Evolutionary conservation across 768 basidiomycete genomes (phyloP), one percentile per base, ranked within the genome.

Genomic region (Pleurotus cornucopiae): DNA sequence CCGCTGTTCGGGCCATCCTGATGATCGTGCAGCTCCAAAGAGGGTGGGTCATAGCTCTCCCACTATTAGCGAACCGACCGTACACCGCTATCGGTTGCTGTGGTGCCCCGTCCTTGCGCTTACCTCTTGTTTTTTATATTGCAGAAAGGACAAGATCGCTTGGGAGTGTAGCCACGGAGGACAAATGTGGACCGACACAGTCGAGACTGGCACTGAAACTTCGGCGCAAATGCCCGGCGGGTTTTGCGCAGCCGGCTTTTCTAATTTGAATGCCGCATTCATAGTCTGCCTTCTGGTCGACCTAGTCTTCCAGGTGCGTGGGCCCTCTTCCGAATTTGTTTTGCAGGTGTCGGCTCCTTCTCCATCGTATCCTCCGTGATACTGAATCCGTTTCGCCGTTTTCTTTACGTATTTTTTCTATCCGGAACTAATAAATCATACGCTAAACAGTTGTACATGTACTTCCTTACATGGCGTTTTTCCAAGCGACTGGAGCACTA

Each of bases 111-210:
- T 25, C 37, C 44, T 44, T 56, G 12, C 26, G 20, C 16, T 45
- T 57, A 25, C 21, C 58, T 51, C 39, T 23, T 51, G 18, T 34
- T 20, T 44, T 12, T 59, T 53, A 52, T 58, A 52, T 57, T 47
- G 55, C 68, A 88, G 86, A 57, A 78, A 85, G 68, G 77, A 81
- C 71, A 83, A 88, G 61, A 84, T 89, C 60, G 62, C 73, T 37
- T 89, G 87, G 86, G 85, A 87, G 70, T 89, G 87, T 66, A 74
- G 79, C 62, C 82, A 89, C 60, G 88, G 86, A 14, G 85, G 86
- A 3, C 80, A 84, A 62, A 72, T 84, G 14, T 86, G 82, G 82
- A 70, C 76, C 5, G 71, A 68, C 47, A 73, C 78, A 18, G 73
- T 67, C 51, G 73, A 66, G 12, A 70, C 77, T 39, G 76, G 73